Base-by-base conservation (phyloP, 352 stramenopile species). In the Globisporangium iwayamae region DNA sequence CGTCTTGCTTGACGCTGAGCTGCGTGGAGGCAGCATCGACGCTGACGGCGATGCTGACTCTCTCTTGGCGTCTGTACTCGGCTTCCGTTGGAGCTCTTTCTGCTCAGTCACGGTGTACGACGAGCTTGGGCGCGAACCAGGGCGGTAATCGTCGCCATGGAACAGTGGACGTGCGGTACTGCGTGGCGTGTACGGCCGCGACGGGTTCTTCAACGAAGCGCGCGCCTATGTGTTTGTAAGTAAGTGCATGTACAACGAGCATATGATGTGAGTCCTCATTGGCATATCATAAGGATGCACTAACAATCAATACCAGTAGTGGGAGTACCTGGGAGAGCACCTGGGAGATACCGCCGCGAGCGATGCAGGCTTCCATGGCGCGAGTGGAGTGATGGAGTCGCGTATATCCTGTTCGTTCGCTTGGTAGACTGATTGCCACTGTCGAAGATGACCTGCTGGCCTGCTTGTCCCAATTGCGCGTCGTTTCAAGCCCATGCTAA, bases 191-290 rank as follows among this genome's bases (percentile, higher is more conserved):
- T 78, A 93, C 20, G 86, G 86, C n/a, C 86, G 78, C 4, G 84
- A 93, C 0, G 86, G 86, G 30, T 91, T 89, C 63, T 91, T 93
- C 11, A 95, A 72, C 34, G 84, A 93, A 4, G 84, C 86, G 22
- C 84, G 78, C 30, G 84, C 86, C 76, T 91, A 55, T 16, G n/a
- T n/a, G 2, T 20, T 58, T 55, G 6, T 0, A 38, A 38, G 16
- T 56, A 9, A 56, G 39, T 51, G 62, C 30, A 50, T 3, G 59
- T 6, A 38, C 20, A 25, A 25, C 14, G 14, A 10, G 39, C 22
- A 25, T 25, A 25, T n/a, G 10, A 45, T 10, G 39, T 45, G 39
- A 45, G 10, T 45, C 7, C 10, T 25, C 39, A 45, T 18, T n/a
- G 4, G 30, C 38, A 25, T 25, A 25, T 25, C 22, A 25, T 25